Conservation (phyloP, 176 grass and related monocot genomes). For the Ensete glaucum region DNA sequence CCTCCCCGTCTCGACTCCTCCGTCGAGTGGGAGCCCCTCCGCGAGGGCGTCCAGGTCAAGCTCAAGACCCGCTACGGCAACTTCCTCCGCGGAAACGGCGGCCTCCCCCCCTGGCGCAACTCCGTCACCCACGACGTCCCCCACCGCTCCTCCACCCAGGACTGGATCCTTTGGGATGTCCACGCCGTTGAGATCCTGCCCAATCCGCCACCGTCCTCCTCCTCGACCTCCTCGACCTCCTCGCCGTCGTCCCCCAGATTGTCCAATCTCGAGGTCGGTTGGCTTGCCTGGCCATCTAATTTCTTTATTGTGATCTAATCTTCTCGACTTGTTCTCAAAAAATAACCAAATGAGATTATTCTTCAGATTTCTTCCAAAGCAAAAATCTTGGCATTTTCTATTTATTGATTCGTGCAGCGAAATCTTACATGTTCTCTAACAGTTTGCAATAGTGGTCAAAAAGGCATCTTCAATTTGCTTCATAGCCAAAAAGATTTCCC, state of each 20-base stretch:
- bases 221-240: neutral
- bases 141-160: conserved; percentile 16
- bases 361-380: no score
- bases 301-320: no score
- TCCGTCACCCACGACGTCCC: conserved; percentile 26
- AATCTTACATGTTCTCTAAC: neutral
- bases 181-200: conserved; percentile 4
- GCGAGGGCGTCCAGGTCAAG: conserved; percentile 7
- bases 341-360: no score
- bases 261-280: conserved; percentile 4
- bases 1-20: conserved; percentile 64
- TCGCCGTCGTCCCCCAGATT: neutral
- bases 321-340: no score
- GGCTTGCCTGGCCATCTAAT: neutral
- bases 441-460: neutral
- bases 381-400: no score
- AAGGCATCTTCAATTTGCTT: no score
- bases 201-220: neutral
- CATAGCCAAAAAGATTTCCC: neutral
- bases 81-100: conserved; percentile 23
- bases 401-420: neutral
- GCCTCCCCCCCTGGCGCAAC: conserved; percentile 21
- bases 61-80: conserved; percentile 23
- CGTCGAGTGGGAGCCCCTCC: conserved; percentile 53
- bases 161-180: conserved; percentile 23